Percentiles rank a stretch among this genome's conserved stretches.
Evolutionary conservation across 352 stramenopile genomes (phyloP).

Genomic region (Blastocystis sp.): DNA sequence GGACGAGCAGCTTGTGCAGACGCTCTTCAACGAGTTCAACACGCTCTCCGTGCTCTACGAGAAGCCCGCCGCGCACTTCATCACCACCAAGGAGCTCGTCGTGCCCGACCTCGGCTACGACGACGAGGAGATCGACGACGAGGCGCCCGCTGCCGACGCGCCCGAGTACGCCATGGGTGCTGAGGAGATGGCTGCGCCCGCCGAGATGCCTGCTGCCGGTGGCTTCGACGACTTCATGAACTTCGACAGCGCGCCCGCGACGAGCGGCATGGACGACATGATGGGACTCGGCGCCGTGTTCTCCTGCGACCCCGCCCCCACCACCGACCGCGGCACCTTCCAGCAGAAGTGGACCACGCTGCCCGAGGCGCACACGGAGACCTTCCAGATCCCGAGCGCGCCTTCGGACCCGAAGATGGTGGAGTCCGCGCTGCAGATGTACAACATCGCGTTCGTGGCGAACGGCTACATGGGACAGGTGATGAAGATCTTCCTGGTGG

Average conservation of each 20-base stretch:
- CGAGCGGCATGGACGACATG: background rate
- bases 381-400: constrained; percentile 65
- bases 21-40: constrained; percentile 94
- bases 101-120: constrained; percentile 75
- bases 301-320: constrained; percentile 32
- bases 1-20: constrained; percentile 84
- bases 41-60: constrained; percentile 94
- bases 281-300: constrained; percentile 42
- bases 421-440: constrained; percentile 3
- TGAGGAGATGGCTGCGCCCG: constrained; percentile 77
- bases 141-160: constrained; percentile 46
- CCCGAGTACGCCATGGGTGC: background rate
- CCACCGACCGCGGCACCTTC: constrained; percentile 38
- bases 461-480: constrained; percentile 72
- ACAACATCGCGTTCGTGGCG: constrained; percentile 67
- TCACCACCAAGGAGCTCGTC: constrained; percentile 82
- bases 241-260: constrained; percentile 8
- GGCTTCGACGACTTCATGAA: constrained; percentile 73
- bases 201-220: background rate
- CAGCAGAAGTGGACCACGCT: constrained; percentile 74
- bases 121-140: constrained; percentile 78
- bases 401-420: constrained; percentile 55
- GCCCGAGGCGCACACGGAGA: constrained; percentile 58
- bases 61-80: constrained; percentile 92
- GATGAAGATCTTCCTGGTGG: constrained; percentile 74